These are phyloP conservation scores for Fusarium sp. DNA, from an alignment of 2,329 filamentous ascomycete species.

Conservation along the genomic window DNA sequence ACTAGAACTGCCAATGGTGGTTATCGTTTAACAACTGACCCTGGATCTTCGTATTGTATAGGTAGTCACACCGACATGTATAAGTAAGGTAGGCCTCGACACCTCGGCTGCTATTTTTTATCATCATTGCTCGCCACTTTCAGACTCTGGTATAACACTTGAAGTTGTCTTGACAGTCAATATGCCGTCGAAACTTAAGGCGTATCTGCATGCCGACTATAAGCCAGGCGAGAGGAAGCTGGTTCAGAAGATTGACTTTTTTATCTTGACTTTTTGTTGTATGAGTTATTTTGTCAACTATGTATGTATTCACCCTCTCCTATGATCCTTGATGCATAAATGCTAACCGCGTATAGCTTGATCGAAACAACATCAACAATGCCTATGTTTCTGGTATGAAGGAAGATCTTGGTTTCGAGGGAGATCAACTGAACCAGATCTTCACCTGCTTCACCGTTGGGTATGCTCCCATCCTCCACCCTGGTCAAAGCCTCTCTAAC, in stretches of 20 bases:
- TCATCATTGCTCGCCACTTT: conserved; percentile 10
- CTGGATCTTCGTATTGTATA: background rate
- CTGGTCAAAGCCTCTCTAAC: background rate
- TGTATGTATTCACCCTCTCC: conserved; percentile 52
- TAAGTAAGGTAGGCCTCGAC: conserved; percentile 13
- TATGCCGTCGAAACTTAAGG: conserved; percentile 39
- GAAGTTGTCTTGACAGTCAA: background rate
- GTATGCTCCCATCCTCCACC: conserved; percentile 33
- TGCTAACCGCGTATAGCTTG: conserved; percentile 41
- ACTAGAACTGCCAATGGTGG: background rate
- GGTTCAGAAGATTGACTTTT: conserved; percentile 70
- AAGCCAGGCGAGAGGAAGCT: conserved; percentile 57
- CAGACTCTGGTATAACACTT: background rate
- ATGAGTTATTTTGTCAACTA: conserved; percentile 67
- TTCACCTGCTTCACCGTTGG: conserved; percentile 53
- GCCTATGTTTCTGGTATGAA: conserved; percentile 59
- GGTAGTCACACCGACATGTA: conserved; percentile 2
- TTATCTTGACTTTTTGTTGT: conserved; percentile 73
- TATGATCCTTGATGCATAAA: accelerated
- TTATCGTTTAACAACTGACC: background rate
- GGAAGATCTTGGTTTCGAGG: conserved; percentile 59
- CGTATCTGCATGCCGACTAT: conserved; percentile 50
- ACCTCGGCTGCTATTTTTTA: background rate
- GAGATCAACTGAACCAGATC: conserved; percentile 55
- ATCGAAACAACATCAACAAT: conserved; percentile 54